Base-by-base conservation (phyloP, 352 stramenopile genomes). In the Thraustochytrium sp. region DNA sequence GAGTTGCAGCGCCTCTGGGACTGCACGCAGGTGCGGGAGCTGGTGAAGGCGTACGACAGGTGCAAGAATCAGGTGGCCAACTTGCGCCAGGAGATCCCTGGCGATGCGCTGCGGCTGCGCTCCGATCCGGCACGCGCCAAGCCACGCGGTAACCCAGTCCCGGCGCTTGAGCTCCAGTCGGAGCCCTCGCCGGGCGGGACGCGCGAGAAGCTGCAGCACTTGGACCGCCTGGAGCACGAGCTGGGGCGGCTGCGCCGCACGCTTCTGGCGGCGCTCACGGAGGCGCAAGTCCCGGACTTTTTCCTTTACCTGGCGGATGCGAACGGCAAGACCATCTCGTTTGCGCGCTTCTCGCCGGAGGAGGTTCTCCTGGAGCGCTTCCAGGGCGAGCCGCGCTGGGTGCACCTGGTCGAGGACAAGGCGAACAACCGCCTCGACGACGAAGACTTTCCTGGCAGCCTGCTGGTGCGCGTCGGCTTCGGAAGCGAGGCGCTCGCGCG, bases 281-380 rank as follows among this genome's bases (percentile, higher is more conserved):
- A 82, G 11, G 87, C 86, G 0, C 90, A 95, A 82, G 90, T 96
- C 11, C 92, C 92, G 2, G 92, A 96, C 54, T 89, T 95, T 59
- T 96, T 96, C 76, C 84, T 96, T 75, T 94, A 96, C 72, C 76
- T 96, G 38, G 92, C 90, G 85, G 88, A 88, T 56, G 90, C 90
- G 59, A 89, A 93, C 23, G 89, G 91, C 37, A 89, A 86, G 8
- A 86, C 76, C 75, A 86, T 96, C 34, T 94, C 90, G 54, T 96
- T 90, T 84, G 89, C 89, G 38, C 92, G 92, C 9, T 94, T 93
- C 86, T 91, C 85, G 4, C 91, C 92, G 1, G 90, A 92, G 64
- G 90, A 95, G 13, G 84, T 96, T 0, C 59, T 96, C 18, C 86
- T 91, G 1, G 74, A 86, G 2, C 83, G 86, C 34, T 95, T 95